Evolutionary conservation across 345 rosid species (phyloP).

Genomic region (Arabis alpina): DNA sequence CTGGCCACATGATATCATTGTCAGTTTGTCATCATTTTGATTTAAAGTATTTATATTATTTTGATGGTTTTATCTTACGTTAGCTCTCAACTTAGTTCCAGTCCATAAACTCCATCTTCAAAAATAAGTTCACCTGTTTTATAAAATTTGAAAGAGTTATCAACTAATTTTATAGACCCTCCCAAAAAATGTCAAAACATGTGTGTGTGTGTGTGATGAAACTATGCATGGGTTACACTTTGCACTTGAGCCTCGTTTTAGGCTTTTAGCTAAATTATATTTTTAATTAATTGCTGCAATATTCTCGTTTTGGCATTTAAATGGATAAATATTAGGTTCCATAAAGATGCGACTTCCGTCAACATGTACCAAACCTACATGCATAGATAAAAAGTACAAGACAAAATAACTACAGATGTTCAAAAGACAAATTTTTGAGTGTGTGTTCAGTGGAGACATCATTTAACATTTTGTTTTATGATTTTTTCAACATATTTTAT

Average conservation of each 20-base stretch:
- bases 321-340: slow-evolving; percentile 1
- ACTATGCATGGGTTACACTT: background rate
- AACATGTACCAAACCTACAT: slow-evolving; percentile 12
- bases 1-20: slow-evolving; percentile 34
- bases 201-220: too few species aligned
- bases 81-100: background rate
- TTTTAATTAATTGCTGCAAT: background rate
- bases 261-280: background rate
- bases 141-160: background rate
- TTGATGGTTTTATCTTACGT: too few species aligned
- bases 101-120: background rate
- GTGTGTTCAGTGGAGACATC: too few species aligned
- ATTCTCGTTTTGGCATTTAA: slow-evolving; percentile 22
- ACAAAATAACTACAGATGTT: too few species aligned
- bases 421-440: too few species aligned
- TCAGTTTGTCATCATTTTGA: background rate
- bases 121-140: background rate
- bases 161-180: too few species aligned
- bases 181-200: too few species aligned
- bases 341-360: slow-evolving; percentile 4
- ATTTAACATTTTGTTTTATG: too few species aligned
- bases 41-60: background rate
- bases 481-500: too few species aligned
- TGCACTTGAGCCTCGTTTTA: slow-evolving; percentile 1
- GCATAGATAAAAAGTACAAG: background rate